Percentiles rank a stretch among this genome's conserved stretches.
Evolutionary conservation across 352 stramenopile genomes (phyloP).

Genomic region (Globisporangium mamillatum): DNA sequence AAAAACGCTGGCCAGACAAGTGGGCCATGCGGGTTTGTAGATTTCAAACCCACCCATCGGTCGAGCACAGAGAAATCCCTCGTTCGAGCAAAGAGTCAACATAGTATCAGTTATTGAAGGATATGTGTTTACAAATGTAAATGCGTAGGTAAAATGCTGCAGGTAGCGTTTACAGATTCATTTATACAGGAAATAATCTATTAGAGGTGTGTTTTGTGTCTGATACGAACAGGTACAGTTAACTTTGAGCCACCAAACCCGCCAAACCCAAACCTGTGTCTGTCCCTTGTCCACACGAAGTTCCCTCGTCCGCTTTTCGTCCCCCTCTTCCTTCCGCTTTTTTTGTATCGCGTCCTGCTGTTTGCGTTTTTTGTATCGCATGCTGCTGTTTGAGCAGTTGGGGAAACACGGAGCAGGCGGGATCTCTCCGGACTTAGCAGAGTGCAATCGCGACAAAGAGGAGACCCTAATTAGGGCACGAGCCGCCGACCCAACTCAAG

Average conservation of each 20-base stretch:
- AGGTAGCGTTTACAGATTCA: neutral
- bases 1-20: neutral
- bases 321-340: constrained; percentile 2
- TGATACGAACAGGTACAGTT: neutral
- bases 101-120: neutral
- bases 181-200: neutral
- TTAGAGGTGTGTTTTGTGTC: neutral
- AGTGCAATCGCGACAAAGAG: neutral
- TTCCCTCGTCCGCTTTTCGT: neutral
- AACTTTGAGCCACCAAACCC: neutral
- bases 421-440: neutral
- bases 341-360: neutral
- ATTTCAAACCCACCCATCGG: neutral
- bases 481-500: neutral
- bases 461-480: constrained; percentile 14
- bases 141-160: neutral
- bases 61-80: too few relatives aligned
- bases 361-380: neutral
- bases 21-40: neutral
- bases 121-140: neutral
- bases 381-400: neutral
- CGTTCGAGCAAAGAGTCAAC: too few relatives aligned
- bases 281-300: neutral
- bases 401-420: neutral
- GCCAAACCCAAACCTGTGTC: neutral